Evolutionary conservation across 1,284 basidiomycete species (phyloP).

Genomic region (Pulchroboletus neoregius): DNA sequence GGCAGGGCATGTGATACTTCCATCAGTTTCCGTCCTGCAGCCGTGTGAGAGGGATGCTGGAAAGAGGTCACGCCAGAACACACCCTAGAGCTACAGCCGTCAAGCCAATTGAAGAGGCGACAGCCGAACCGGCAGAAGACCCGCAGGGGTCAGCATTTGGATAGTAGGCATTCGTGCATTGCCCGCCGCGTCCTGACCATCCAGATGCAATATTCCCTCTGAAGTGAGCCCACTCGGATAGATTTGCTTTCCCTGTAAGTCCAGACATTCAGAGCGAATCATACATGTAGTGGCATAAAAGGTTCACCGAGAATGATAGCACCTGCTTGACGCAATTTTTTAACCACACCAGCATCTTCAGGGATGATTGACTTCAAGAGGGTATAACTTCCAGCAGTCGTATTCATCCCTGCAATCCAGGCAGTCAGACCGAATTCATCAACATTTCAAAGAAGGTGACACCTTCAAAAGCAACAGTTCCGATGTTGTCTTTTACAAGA

Average conservation of each 20-base stretch:
- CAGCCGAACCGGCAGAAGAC: constrained; percentile 61
- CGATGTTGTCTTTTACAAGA: constrained; percentile 69
- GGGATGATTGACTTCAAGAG: constrained; percentile 57
- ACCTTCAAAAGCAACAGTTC: constrained; percentile 54
- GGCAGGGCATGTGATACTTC: constrained; percentile 55
- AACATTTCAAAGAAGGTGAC: not conserved
- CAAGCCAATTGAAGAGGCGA: constrained; percentile 60
- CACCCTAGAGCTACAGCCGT: constrained; percentile 53
- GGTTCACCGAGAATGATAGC: constrained; percentile 57
- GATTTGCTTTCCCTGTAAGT: constrained; percentile 52
- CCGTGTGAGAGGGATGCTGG: not conserved
- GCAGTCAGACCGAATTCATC: not conserved
- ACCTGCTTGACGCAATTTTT: constrained; percentile 58
- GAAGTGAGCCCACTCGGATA: constrained; percentile 61
- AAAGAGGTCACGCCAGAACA: not conserved
- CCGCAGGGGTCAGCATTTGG: constrained; percentile 60
- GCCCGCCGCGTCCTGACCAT: constrained; percentile 65
- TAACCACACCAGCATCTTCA: constrained; percentile 59
- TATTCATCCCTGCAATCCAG: constrained; percentile 54
- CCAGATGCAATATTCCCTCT: constrained; percentile 55
- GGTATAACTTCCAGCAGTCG: constrained; percentile 58
- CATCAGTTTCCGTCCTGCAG: constrained; percentile 53
- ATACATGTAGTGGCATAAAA: not conserved
- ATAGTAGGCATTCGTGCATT: constrained; percentile 57
- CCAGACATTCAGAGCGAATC: not conserved